Evolutionary conservation across 257 asterid species (phyloP).

Genomic region (Plantago ovata): DNA sequence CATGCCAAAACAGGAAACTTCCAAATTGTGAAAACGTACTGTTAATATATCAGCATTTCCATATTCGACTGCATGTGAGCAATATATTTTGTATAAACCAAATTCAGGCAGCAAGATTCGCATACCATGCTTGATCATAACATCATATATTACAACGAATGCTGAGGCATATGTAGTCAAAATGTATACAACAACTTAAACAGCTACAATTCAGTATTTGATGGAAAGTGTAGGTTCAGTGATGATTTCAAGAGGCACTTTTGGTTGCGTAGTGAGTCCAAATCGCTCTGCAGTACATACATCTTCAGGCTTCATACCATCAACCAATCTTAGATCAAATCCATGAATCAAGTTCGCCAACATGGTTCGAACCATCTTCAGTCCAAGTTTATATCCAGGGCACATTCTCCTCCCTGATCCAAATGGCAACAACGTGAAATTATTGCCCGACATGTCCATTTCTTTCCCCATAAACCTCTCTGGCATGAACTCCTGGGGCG

Average conservation of each 20-base stretch:
- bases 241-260: constrained; percentile 14
- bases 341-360: constrained; percentile 28
- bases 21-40: no score
- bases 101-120: no score
- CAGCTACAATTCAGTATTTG: constrained; percentile 9
- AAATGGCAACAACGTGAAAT: constrained; percentile 18
- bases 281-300: constrained; percentile 9
- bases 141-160: no score
- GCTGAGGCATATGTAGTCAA: no score
- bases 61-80: no score
- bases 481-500: constrained; percentile 6
- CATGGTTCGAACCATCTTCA: constrained; percentile 2
- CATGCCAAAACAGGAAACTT: no score
- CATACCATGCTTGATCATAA: no score
- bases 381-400: constrained; percentile 17
- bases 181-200: no score
- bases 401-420: constrained; percentile 12
- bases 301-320: constrained; percentile 16
- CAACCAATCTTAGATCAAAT: constrained; percentile 17
- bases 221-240: constrained; percentile 19
- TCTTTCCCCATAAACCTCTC: constrained; percentile 13
- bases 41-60: no score
- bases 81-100: no score
- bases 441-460: constrained; percentile 1
- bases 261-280: constrained; percentile 18